phyloP scores from a whole-genome alignment of 169 alveolate species.

The Eimeria necatrix region DNA sequence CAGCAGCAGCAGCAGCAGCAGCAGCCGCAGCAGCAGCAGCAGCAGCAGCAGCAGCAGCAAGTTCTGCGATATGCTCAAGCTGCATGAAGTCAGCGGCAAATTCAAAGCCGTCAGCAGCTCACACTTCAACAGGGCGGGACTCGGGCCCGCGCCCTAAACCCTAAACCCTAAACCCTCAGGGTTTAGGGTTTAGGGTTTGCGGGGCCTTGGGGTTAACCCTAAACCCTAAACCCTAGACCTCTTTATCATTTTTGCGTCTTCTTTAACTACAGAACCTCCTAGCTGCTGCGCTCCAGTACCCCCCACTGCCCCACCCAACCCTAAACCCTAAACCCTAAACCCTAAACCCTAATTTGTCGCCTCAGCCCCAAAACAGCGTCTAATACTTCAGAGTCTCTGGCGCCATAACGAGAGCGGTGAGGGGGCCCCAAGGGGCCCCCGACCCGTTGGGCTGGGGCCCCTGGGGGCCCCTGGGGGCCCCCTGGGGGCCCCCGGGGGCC shows the following conservation, averaged over 20 bases:
- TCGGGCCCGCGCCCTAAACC: constrained; percentile 40
- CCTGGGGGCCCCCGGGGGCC: no score
- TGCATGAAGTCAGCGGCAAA: not conserved
- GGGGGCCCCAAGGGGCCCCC: constrained; percentile 44
- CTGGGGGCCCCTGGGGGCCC: not conserved
- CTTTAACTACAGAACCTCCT: no score
- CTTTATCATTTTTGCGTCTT: no score
- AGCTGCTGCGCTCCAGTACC: no score
- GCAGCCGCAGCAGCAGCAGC: constrained; percentile 58
- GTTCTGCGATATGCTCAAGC: constrained; percentile 47
- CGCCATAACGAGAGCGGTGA: not conserved
- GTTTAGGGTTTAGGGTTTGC: constrained; percentile 19
- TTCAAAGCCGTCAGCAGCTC: not conserved
- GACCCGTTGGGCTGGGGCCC: constrained; percentile 12
- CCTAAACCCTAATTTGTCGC: not conserved
- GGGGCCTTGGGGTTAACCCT: no score
- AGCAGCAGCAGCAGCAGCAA: constrained; percentile 44
- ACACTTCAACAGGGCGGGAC: not conserved
- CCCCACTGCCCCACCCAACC: no score
- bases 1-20: constrained; percentile 32
- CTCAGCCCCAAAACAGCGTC: constrained; percentile 13
- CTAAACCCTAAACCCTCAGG: not conserved
- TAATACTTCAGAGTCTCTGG: not conserved
- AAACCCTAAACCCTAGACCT: no score
- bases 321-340: no score